A percentile compares a stretch with the other conserved stretches of the same genome.
phyloP scores from a whole-genome alignment of 257 asterid genomes.

The Forsythia viridissima region DNA sequence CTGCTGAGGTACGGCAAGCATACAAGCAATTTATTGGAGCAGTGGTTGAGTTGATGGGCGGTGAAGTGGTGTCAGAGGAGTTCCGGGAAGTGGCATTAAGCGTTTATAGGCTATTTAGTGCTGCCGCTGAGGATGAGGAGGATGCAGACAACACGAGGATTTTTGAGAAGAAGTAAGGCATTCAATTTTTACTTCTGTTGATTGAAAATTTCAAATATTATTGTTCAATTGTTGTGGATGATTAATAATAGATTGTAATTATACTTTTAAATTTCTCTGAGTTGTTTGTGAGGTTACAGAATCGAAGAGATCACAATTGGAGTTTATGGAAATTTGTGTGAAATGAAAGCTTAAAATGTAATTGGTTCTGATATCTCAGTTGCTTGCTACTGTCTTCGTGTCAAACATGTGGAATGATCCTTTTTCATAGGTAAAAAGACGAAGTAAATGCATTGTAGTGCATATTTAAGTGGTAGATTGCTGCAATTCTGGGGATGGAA shows the following conservation, averaged over 20 bases:
- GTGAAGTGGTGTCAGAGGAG: slow-evolving; percentile 84
- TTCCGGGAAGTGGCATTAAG: slow-evolving; percentile 80
- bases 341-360: not conserved
- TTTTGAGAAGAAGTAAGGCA: slow-evolving; percentile 55
- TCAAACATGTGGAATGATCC: slow-evolving; percentile 3
- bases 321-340: not conserved
- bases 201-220: not conserved
- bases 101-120: slow-evolving; percentile 56
- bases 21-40: slow-evolving; percentile 74
- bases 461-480: not conserved
- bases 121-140: slow-evolving; percentile 44
- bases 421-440: not conserved
- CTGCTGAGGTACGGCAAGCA: slow-evolving; percentile 65
- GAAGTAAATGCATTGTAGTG: not conserved
- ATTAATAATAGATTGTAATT: not conserved
- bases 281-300: not conserved
- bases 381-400: not conserved
- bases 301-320: not conserved
- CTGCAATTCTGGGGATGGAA: not conserved
- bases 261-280: not conserved
- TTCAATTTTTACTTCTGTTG: slow-evolving; percentile 9
- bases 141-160: slow-evolving; percentile 44
- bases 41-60: slow-evolving; percentile 79
- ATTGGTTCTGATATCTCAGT: not conserved
- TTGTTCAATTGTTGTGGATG: not conserved